Percentiles rank a stretch among this genome's conserved stretches.
These are phyloP conservation scores for Starmerella asiatica DNA, from an alignment of 805 yeast species.

Conservation along the genomic window DNA sequence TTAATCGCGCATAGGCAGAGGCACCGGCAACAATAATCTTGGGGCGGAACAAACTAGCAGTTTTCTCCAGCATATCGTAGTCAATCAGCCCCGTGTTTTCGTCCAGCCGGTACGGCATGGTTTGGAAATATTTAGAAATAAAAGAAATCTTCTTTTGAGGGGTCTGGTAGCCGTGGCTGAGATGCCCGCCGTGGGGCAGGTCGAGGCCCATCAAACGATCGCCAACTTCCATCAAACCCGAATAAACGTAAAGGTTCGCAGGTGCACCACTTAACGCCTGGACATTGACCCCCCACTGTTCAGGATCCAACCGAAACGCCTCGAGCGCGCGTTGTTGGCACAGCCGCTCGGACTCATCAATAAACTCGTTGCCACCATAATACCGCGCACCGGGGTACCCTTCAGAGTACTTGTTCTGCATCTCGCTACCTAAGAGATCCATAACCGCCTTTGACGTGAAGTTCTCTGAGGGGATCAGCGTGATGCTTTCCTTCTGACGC, in stretches of 20 bases:
- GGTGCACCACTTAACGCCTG: constrained; percentile 95
- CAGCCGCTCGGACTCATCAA: constrained; percentile 76
- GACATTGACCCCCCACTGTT: constrained; percentile 93
- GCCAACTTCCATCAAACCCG: constrained; percentile 75
- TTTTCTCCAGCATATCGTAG: constrained; percentile 72
- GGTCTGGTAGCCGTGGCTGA: constrained; percentile 94
- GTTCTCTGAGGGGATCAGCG: constrained; percentile 89
- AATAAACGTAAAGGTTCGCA: constrained; percentile 85
- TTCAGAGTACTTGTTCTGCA: constrained; percentile 96
- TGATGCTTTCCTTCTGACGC: constrained; percentile 85
- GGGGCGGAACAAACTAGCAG: constrained; percentile 81
- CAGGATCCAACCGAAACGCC: constrained; percentile 63
- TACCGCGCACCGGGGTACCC: constrained; percentile 97
- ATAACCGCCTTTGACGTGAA: constrained; percentile 91
- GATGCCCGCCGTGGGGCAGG: constrained; percentile 96
- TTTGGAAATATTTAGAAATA: constrained; percentile 87
- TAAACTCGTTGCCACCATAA: constrained; percentile 94
- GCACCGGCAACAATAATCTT: constrained; percentile 94
- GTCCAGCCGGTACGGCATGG: constrained; percentile 92
- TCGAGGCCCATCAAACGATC: constrained; percentile 96
- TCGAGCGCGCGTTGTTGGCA: constrained; percentile 87
- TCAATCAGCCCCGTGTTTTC: constrained; percentile 81
- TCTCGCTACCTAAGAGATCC: constrained; percentile 87
- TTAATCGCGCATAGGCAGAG: constrained; percentile 82
- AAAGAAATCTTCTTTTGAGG: constrained; percentile 77